Base-by-base conservation (phyloP, 306 rosid species). In the Trifolium subterraneum region DNA sequence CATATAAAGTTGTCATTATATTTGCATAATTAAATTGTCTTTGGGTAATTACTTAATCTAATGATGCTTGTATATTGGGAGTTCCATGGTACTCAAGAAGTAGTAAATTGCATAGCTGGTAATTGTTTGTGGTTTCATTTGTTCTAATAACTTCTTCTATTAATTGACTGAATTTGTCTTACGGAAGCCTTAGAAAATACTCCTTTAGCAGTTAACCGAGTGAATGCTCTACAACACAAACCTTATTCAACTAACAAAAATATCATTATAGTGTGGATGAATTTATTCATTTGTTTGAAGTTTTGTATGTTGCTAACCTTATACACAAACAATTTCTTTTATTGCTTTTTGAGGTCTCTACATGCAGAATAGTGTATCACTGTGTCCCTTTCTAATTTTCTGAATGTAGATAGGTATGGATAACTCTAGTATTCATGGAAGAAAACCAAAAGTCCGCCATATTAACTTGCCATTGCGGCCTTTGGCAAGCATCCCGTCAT, bases 51-150 rank as follows among this genome's bases (percentile, higher is more conserved):
- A 54, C 36, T 35, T 15, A 36, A 36, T 47, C n/a, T 59, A 15
- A 25, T 73, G 45, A 70, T 71, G 25, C 64, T 52, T 41, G 29
- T 52, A 27, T 39, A 54, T 35, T 45, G 8, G 44, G 36, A 7
- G 36, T 63, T 64, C 54, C 70, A 47, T 45, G 71, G 38, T 27
- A 23, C 58, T 72, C 22, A 25, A 51, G 64, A 64, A 39, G 19
- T 73, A 66, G 55, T 41, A 48, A n/a, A 47, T 8, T 29, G 7
- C 55, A 31, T 1, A 20, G 38, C 16, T 2, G 50, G 29, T 14
- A 19, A 54, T 9, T 72, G 67, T 20, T 48, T 36, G 33, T 39
- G 52, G 29, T 51, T 75, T 75, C 54, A 50, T 74, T 50, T 47
- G 10, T 52, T 52, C 67, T 36, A 25, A 2, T 66, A 35, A 7